A percentile compares a stretch with the other conserved stretches of the same genome.
phyloP scores from a whole-genome alignment of 768 basidiomycete species.

The Suillus clintonianus region DNA sequence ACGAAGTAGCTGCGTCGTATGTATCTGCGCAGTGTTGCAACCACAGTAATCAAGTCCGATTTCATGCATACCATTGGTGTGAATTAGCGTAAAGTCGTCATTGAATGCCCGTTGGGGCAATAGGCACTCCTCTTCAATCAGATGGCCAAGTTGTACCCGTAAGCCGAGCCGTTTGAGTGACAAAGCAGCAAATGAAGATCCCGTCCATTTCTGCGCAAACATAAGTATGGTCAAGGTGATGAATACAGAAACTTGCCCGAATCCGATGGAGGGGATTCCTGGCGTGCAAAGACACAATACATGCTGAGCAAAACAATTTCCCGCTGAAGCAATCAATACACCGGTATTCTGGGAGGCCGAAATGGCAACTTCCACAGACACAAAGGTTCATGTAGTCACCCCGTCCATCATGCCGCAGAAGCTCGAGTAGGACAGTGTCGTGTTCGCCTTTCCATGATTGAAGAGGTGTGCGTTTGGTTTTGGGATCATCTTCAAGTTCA shows the following conservation, averaged over 20 bases:
- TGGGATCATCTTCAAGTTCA: neutral
- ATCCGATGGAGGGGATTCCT: conserved; percentile 1
- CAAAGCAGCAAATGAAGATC: conserved; percentile 13
- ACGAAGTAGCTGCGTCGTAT: conserved; percentile 12
- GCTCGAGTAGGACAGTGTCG: conserved; percentile 13
- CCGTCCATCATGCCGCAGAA: conserved; percentile 14
- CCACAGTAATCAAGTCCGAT: conserved; percentile 17
- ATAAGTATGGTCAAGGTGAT: neutral
- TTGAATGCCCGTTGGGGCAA: neutral
- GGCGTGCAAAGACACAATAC: conserved; percentile 1
- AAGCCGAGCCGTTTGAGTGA: conserved; percentile 21
- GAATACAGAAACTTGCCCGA: neutral
- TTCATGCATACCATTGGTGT: conserved; percentile 25
- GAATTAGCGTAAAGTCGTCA: conserved; percentile 20
- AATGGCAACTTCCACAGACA: neutral
- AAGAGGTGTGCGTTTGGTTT: conserved; percentile 1
- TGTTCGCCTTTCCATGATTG: neutral
- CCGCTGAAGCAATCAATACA: conserved; percentile 15
- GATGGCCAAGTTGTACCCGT: conserved; percentile 24
- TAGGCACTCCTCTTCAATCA: conserved; percentile 12
- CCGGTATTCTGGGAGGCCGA: neutral
- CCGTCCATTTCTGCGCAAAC: conserved; percentile 19
- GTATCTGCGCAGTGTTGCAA: conserved; percentile 7
- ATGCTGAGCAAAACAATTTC: conserved; percentile 4
- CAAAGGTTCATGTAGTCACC: neutral